Conservation (phyloP, 257 asterid species). For the Eucommia ulmoides region DNA sequence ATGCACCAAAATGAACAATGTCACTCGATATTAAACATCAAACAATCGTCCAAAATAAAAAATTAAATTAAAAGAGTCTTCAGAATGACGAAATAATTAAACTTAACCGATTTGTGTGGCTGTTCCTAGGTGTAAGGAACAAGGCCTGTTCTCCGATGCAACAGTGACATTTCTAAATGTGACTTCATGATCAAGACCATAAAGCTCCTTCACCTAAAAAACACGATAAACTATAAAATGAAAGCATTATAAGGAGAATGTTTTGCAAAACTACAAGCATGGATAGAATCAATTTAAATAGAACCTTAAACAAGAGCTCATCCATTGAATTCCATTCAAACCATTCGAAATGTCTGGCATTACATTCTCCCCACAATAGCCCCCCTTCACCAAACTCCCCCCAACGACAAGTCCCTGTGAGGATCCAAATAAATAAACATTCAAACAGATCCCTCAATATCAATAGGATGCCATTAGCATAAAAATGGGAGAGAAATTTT, state of each 20-base stretch:
- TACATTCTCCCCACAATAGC: conserved; percentile 93
- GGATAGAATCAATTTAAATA: conserved; percentile 7
- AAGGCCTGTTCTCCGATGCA: conserved; percentile 79
- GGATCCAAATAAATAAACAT: conserved; percentile 11
- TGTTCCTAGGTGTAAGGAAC: conserved; percentile 84
- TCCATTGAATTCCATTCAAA: conserved; percentile 56
- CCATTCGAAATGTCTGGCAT: conserved; percentile 76
- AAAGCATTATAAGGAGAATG: background rate
- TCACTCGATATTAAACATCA: background rate
- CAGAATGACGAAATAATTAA: conserved; percentile 4
- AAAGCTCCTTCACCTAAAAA: conserved; percentile 81
- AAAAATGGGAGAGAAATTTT: no score
- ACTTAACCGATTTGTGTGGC: conserved; percentile 91
- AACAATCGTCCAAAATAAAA: background rate
- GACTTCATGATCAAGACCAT: conserved; percentile 65
- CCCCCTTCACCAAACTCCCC: conserved; percentile 99
- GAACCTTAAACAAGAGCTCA: conserved; percentile 69
- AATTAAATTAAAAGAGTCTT: background rate
- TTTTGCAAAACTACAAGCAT: background rate
- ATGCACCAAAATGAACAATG: conserved; percentile 8
- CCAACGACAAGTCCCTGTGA: conserved; percentile 90
- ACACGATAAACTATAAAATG: conserved; percentile 10
- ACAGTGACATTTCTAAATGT: conserved; percentile 76
- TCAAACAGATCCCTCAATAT: conserved; percentile 1
- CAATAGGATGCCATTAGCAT: no score